Evolutionary conservation across 495 filamentous ascomycete genomes (phyloP).

Genomic region (Niebla homalea): DNA sequence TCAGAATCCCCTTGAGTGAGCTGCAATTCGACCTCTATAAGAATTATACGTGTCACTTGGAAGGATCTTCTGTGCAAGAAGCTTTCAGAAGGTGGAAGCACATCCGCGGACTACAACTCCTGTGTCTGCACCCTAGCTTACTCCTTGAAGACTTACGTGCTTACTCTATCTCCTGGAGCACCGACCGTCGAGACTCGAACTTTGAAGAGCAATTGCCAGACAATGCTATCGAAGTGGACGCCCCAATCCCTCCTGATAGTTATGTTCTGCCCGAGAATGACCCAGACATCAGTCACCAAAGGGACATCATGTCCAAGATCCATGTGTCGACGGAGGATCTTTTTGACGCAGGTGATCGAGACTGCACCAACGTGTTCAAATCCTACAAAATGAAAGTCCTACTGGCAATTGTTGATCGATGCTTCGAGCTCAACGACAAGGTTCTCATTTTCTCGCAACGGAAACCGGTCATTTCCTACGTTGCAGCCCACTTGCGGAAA

Average conservation of each 20-base stretch:
- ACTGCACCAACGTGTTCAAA: constrained; percentile 3
- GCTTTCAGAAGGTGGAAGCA: constrained; percentile 15
- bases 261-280: no score
- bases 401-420: constrained; percentile 49
- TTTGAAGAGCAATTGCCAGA: neutral
- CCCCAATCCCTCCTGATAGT: no score
- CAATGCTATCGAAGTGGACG: no score
- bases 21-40: constrained; percentile 55
- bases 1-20: constrained; percentile 54
- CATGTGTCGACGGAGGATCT: no score
- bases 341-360: no score
- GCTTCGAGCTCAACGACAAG: constrained; percentile 49
- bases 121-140: constrained; percentile 61
- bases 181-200: neutral
- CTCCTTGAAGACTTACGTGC: neutral
- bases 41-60: constrained; percentile 35
- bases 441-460: constrained; percentile 67
- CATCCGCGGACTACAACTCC: constrained; percentile 37
- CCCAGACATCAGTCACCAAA: no score
- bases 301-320: no score
- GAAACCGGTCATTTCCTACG: constrained; percentile 51
- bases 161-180: neutral
- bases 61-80: constrained; percentile 9
- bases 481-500: constrained; percentile 40
- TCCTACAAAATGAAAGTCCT: constrained; percentile 59